phyloP scores from a whole-genome alignment of 2,329 filamentous ascomycete genomes.

The Colletotrichum coccodes region DNA sequence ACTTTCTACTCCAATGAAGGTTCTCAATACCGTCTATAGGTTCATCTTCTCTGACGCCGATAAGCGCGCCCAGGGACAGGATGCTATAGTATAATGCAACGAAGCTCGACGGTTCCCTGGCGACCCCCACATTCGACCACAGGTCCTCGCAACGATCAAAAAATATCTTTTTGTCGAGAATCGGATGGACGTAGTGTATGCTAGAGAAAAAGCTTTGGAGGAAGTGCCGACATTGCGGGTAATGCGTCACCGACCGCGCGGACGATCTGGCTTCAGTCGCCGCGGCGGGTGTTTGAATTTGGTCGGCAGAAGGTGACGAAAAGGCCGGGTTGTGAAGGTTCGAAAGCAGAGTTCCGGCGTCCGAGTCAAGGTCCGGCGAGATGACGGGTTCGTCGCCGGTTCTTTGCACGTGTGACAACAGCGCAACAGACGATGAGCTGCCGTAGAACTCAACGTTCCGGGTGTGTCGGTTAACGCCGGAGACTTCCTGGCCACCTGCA shows the following conservation, averaged over 20 bases:
- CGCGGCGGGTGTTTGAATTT: background rate
- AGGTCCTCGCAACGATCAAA: conserved; percentile 52
- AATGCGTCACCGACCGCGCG: conserved; percentile 41
- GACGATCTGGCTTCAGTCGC: conserved; percentile 3
- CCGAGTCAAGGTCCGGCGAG: conserved; percentile 33
- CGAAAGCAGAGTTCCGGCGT: conserved; percentile 52
- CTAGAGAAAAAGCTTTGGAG: conserved; percentile 59
- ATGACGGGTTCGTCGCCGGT: conserved; percentile 35
- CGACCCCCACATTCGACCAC: conserved; percentile 44
- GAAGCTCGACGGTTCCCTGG: conserved; percentile 48
- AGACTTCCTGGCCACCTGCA: conserved; percentile 48
- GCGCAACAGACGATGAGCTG: conserved; percentile 57
- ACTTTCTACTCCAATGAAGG: conserved; percentile 56
- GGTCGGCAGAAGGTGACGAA: conserved; percentile 38
- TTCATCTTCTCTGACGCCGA: conserved; percentile 54
- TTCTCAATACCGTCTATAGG: conserved; percentile 53
- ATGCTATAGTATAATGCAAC: conserved; percentile 58
- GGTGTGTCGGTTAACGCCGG: conserved; percentile 55
- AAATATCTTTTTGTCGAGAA: conserved; percentile 57
- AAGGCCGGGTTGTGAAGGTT: conserved; percentile 57
- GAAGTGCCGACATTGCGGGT: conserved; percentile 55
- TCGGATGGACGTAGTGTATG: conserved; percentile 58
- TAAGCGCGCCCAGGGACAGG: conserved; percentile 55
- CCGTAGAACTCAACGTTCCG: conserved; percentile 59
- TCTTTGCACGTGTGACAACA: conserved; percentile 52